Evolutionary conservation across 1,284 basidiomycete species (phyloP).

Genomic region (Tylopilus orsonianus): DNA sequence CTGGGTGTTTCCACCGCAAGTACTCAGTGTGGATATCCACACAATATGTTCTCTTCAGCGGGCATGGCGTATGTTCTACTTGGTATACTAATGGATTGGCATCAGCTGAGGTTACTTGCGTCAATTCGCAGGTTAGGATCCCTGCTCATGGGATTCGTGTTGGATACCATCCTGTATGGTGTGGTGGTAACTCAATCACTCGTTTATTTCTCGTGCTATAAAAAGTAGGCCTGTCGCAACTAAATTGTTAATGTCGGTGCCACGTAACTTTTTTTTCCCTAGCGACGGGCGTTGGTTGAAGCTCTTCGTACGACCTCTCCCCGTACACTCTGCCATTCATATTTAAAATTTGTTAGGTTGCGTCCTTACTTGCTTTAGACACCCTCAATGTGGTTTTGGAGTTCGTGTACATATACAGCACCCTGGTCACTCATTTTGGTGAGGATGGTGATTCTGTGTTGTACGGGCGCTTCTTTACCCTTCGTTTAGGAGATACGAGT

Average conservation of each 20-base stretch:
- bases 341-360: slow-evolving; percentile 31
- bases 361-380: slow-evolving; percentile 37
- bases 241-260: background rate
- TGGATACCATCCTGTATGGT: slow-evolving; percentile 43
- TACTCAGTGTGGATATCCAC: slow-evolving; percentile 11
- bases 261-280: background rate
- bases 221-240: slow-evolving; percentile 27
- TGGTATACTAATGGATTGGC: background rate
- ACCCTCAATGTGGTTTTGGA: slow-evolving; percentile 42
- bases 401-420: slow-evolving; percentile 38
- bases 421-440: slow-evolving; percentile 41
- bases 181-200: slow-evolving; percentile 43
- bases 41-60: slow-evolving; percentile 19
- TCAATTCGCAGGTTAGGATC: slow-evolving; percentile 37
- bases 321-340: background rate
- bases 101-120: background rate
- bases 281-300: slow-evolving; percentile 26
- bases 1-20: slow-evolving; percentile 7
- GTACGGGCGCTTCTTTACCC: background rate
- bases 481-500: slow-evolving; percentile 14
- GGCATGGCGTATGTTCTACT: slow-evolving; percentile 23
- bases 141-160: slow-evolving; percentile 40
- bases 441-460: slow-evolving; percentile 2
- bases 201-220: slow-evolving; percentile 41
- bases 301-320: slow-evolving; percentile 20